phyloP scores from a whole-genome alignment of 1,139 yeast species.

The Diutina pseudorugosa region DNA sequence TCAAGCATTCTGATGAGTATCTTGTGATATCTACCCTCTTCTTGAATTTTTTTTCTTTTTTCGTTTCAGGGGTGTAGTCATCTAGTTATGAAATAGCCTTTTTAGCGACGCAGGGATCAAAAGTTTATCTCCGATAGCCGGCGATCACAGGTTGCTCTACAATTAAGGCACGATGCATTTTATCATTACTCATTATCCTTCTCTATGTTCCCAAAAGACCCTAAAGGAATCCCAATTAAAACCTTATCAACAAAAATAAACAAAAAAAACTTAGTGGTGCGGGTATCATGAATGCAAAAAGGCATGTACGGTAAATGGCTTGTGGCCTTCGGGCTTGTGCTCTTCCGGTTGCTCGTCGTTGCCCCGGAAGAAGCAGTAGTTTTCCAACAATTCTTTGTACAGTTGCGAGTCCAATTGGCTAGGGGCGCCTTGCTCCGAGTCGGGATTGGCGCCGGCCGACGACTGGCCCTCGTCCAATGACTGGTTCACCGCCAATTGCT shows the following conservation, averaged over 20 bases:
- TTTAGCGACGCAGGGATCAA: neutral
- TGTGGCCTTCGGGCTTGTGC: neutral
- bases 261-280: neutral
- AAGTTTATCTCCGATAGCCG: neutral
- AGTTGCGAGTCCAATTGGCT: neutral
- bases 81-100: neutral
- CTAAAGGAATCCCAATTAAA: neutral
- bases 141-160: neutral
- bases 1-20: neutral
- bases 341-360: neutral
- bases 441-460: neutral
- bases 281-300: neutral
- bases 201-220: neutral
- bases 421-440: neutral
- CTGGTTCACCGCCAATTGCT: neutral
- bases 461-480: neutral
- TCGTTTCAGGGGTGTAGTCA: too few species aligned
- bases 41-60: too few species aligned
- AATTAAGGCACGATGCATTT: neutral
- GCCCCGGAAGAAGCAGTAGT: conserved; percentile 1
- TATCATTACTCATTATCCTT: neutral
- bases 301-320: neutral
- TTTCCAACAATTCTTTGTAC: conserved; percentile 1
- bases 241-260: neutral
- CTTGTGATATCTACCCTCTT: neutral